Percentiles rank a stretch among this genome's conserved stretches.
Conservation (phyloP, 495 filamentous ascomycete species). For the Letharia lupina region DNA sequence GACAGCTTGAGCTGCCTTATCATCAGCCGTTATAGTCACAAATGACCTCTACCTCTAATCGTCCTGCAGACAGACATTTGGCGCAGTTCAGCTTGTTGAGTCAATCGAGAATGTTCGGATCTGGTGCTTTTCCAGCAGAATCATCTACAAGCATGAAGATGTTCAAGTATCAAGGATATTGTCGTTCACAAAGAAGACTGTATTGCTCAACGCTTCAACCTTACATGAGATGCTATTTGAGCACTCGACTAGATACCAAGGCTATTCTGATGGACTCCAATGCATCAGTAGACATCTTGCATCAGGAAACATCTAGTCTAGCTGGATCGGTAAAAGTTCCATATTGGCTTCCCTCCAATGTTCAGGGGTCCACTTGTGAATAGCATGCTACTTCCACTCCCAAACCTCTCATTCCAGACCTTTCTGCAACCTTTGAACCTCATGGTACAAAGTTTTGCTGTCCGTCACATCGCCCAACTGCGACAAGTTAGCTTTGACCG, state of each 20-base stretch:
- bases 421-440: constrained; percentile 31
- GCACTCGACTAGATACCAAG: not conserved
- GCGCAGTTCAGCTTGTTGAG: not conserved
- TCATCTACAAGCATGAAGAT: not conserved
- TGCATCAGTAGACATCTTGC: not conserved
- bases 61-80: not conserved
- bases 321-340: not conserved
- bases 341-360: not conserved
- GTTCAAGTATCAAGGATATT: not conserved
- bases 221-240: not conserved
- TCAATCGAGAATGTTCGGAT: not conserved
- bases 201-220: not conserved
- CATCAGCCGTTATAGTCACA: not conserved
- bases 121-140: not conserved
- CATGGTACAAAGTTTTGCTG: constrained; percentile 36
- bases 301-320: not conserved
- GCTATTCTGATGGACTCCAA: not conserved
- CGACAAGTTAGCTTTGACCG: constrained; percentile 22
- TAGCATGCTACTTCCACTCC: not conserved
- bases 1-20: not conserved
- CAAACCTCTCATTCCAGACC: not conserved
- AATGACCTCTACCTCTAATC: not conserved
- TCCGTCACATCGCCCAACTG: constrained; percentile 38
- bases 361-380: not conserved
- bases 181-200: not conserved